Evolutionary conservation across 2,329 filamentous ascomycete genomes (phyloP), one percentile per base, ranked within the genome.

Genomic region (Rhytidhysteron rufulum): DNA sequence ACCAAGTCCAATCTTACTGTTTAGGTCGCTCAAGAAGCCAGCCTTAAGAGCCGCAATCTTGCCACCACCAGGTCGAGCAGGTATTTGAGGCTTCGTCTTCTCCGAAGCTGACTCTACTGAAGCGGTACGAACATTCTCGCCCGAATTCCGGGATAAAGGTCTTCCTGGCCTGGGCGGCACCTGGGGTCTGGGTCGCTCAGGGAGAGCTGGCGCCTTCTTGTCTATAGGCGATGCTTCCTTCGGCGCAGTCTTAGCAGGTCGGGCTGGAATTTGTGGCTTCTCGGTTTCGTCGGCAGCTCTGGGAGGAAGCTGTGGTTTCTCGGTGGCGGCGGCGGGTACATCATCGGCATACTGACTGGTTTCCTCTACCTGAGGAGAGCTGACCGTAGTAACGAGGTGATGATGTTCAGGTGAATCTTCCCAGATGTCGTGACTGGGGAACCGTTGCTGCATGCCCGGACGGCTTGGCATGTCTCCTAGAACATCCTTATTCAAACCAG

Each of bases 371-470:
- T 74, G 70, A 40, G 76, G 78, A 30, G 51, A 54, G 44, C 61
- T 67, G 36, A 94, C 82, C 1, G 85, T 90, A 0, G 90, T 86
- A 55, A 89, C 82, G 16, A 94, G 77, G 48, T 85, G 77, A 42
- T 86, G 78, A 55, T 87, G 91, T 54, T 95, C 88, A 1, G 91
- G 91, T 0, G 80, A 83, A 62, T 97, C 91, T 68, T 97, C 91
- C 91, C 91, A 96, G 31, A 96, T 82, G 66, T 97, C 91, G 40
- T 82, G 82, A 61, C 90, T 95, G 0, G 91, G 91, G 63, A 97
- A 97, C 10, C 88, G 81, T 37, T 83, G 82, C 42, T 80, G 73
- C 51, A 77, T 60, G 13, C 71, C 72, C 4, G 83, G 78, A 17
- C 83, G 72, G 15, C 51, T 75, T 68, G 44, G 4, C 58, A 65